Base-by-base conservation (phyloP, 495 filamentous ascomycete genomes). In the Podospora fimiseda region DNA sequence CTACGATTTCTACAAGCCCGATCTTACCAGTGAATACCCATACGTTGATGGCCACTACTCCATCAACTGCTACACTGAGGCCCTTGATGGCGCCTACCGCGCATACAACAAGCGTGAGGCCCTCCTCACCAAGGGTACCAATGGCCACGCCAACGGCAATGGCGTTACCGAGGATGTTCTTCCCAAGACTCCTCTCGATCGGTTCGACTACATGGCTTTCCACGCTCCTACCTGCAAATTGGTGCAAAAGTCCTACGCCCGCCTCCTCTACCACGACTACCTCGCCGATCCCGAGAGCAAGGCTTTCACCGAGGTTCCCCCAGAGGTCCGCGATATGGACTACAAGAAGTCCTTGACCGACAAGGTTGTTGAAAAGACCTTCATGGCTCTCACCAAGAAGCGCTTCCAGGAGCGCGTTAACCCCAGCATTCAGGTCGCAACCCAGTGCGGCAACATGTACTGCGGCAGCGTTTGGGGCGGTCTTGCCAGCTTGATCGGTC, bases 1-100 rank as follows among this genome's bases (percentile, higher is more conserved):
- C 60, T 98, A 97, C 74, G 93, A 98, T 70, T 98, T 98, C 75
- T 98, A 94, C 83, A 98, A 98, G 83, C 87, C 93, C 61, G 93
- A 98, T 69, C 77, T 98, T 47, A 95, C 90, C 54, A 94, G 88
- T 80, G 93, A 98, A 71, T 98, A 98, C 74, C 93, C 93, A 44
- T 82, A 92, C 60, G 93, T 98, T 30, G 93, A 98, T 66, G 93
- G 93, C 48, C 91, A 96, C 64, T 96, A 83, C 80, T 96, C 91
- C 41, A 79, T 96, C 68, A 83, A 78, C 67, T 98, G 94, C 83
- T 98, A 98, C 74, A 94, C 84, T 53, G 84, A 95, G 75, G 90
- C 94, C 37, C 87, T 97, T 15, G 94, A 98, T 65, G 82, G 82
- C 46, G 94, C 93, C 78, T 98, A 98, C 82, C 88, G 90, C 73